A percentile compares a stretch with the other conserved stretches of the same genome.
Evolutionary conservation across 805 yeast genomes (phyloP).

Genomic region (Spathaspora hagerdaliae): DNA sequence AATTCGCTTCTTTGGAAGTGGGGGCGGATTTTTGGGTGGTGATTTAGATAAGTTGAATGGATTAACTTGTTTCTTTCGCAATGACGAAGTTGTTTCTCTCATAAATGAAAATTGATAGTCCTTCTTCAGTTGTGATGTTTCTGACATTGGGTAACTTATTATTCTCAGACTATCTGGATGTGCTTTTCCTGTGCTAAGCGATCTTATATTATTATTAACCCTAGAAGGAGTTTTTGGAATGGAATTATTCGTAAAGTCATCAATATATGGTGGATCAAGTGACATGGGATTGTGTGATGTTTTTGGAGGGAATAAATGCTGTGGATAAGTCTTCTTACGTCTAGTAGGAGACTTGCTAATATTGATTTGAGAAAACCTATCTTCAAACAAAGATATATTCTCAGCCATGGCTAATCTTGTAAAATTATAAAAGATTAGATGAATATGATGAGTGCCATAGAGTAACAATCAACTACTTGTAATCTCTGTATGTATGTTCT

Average conservation of each 20-base stretch:
- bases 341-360: conserved; percentile 21
- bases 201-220: too few species aligned
- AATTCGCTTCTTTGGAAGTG: neutral
- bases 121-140: conserved; percentile 11
- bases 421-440: too few species aligned
- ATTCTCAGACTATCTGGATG: conserved; percentile 9
- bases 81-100: conserved; percentile 38
- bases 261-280: too few species aligned
- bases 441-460: too few species aligned
- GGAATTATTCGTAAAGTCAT: too few species aligned
- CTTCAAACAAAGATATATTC: conserved; percentile 16
- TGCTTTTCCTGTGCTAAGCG: neutral
- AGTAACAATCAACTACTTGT: too few species aligned
- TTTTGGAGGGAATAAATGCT: conserved; percentile 12
- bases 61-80: conserved; percentile 20
- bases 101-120: conserved; percentile 32
- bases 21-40: neutral
- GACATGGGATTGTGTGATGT: too few species aligned
- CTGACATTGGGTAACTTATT: conserved; percentile 16
- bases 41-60: conserved; percentile 1
- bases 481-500: too few species aligned
- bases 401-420: neutral
- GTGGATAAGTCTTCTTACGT: conserved; percentile 19
- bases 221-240: too few species aligned
- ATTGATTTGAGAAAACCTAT: conserved; percentile 27